A percentile compares a stretch with the other conserved stretches of the same genome.
Conservation (phyloP, 116 monocot genomes). For the Iris pallida region DNA sequence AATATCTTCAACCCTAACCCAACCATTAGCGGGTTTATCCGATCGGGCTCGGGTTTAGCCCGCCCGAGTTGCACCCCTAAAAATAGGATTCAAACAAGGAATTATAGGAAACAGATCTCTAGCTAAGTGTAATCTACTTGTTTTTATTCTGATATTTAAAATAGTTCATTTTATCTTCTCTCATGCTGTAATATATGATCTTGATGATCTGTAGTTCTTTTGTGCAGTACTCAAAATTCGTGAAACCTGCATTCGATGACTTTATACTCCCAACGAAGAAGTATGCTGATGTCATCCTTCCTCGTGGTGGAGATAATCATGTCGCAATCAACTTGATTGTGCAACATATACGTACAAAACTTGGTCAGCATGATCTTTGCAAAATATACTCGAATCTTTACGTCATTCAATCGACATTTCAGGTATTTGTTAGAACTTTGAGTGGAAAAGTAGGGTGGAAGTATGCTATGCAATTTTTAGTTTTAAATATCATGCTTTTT, state of each 20-base stretch:
- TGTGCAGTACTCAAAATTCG: slow-evolving; percentile 81
- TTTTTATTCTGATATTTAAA: too few relatives aligned
- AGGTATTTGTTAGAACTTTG: slow-evolving; percentile 33
- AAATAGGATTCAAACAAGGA: too few relatives aligned
- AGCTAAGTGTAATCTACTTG: too few relatives aligned
- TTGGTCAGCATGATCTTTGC: slow-evolving; percentile 90
- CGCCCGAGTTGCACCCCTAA: too few relatives aligned
- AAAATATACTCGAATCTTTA: slow-evolving; percentile 85
- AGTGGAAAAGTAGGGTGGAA: neutral
- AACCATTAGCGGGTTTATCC: too few relatives aligned
- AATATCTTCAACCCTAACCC: too few relatives aligned
- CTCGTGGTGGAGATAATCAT: slow-evolving; percentile 83
- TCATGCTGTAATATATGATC: neutral
- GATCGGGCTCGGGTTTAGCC: too few relatives aligned
- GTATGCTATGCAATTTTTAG: neutral
- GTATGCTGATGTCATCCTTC: slow-evolving; percentile 91
- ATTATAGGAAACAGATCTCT: too few relatives aligned
- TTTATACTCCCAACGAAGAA: slow-evolving; percentile 91
- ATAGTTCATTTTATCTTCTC: neutral
- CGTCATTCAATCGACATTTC: slow-evolving; percentile 85
- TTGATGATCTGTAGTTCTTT: slow-evolving; percentile 11
- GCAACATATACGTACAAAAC: slow-evolving; percentile 87
- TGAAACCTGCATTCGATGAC: slow-evolving; percentile 93
- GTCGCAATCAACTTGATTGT: slow-evolving; percentile 90
- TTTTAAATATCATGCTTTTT: neutral